Conservation (phyloP, 23 red algal species). For the Cyanidioschyzon merolae region DNA sequence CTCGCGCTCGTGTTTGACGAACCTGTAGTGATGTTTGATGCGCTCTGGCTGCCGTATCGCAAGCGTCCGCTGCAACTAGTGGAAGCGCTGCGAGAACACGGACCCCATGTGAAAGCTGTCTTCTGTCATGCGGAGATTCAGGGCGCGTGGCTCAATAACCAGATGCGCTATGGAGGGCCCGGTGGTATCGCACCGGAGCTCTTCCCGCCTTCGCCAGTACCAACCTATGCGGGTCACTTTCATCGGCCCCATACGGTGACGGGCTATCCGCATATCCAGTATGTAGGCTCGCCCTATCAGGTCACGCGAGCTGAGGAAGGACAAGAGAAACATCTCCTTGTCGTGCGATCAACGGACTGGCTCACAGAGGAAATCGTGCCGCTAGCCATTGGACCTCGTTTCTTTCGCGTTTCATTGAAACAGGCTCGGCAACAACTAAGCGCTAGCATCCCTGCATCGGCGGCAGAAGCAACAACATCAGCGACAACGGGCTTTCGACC, state of each 20-base stretch:
- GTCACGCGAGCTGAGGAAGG: constrained; percentile 51
- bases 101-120: constrained; percentile 27
- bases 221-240: constrained; percentile 60
- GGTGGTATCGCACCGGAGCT: constrained; percentile 22
- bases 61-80: constrained; percentile 21
- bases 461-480: neutral
- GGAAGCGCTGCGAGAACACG: constrained; percentile 24
- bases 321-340: constrained; percentile 48
- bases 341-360: constrained; percentile 40
- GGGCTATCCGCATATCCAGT: constrained; percentile 23
- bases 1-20: constrained; percentile 34
- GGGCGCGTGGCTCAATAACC: constrained; percentile 35
- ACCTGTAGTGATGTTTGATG: constrained; percentile 38
- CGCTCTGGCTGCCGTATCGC: constrained; percentile 57
- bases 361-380: constrained; percentile 34
- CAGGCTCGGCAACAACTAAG: constrained; percentile 20
- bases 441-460: neutral
- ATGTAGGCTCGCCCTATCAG: constrained; percentile 61
- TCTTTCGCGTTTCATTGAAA: constrained; percentile 24
- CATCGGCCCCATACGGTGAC: constrained; percentile 45
- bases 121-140: constrained; percentile 77
- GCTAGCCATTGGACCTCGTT: constrained; percentile 50
- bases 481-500: constrained; percentile 14
- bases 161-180: constrained; percentile 8
- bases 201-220: constrained; percentile 34